Conservation (phyloP, 2,329 filamentous ascomycete genomes). For the Orbilia blumenaviensis region DNA sequence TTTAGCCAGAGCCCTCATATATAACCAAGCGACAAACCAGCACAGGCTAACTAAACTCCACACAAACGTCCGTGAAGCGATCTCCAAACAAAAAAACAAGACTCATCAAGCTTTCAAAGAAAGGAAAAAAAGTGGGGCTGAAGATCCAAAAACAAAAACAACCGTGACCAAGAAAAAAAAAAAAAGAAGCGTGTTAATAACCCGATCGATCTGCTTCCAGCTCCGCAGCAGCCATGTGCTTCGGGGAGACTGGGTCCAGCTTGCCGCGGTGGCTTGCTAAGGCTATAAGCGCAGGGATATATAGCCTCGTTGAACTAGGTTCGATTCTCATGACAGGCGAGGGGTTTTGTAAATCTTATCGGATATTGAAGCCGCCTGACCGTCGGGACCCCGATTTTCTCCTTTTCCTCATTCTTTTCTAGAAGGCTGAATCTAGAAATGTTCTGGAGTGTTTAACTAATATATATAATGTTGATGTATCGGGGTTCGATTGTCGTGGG, state of each 20-base stretch:
- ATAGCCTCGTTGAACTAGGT: background rate
- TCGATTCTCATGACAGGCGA: too few relatives aligned
- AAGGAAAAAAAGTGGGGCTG: conserved; percentile 8
- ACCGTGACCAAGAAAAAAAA: background rate
- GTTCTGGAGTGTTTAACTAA: too few relatives aligned
- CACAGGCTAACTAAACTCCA: background rate
- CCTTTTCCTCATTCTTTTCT: background rate
- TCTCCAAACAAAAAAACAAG: background rate
- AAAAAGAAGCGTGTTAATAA: too few relatives aligned
- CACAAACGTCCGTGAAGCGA: conserved; percentile 3
- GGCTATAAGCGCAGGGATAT: conserved; percentile 8
- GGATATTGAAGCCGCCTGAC: conserved; percentile 26
- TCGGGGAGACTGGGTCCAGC: conserved; percentile 1
- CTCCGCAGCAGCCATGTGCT: conserved; percentile 10
- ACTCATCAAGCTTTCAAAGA: conserved; percentile 1
- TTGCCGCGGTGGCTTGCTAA: background rate
- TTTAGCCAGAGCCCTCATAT: background rate
- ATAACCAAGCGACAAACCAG: background rate
- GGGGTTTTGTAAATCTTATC: background rate
- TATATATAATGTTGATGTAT: background rate
- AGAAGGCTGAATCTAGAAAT: background rate
- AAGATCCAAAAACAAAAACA: too few relatives aligned
- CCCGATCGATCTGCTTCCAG: conserved; percentile 17
- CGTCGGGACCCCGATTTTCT: conserved; percentile 10
- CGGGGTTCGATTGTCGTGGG: too few relatives aligned